These are phyloP conservation scores for Chaetomiaceae sp. DNA, from an alignment of 2,329 filamentous ascomycete species.

Conservation along the genomic window DNA sequence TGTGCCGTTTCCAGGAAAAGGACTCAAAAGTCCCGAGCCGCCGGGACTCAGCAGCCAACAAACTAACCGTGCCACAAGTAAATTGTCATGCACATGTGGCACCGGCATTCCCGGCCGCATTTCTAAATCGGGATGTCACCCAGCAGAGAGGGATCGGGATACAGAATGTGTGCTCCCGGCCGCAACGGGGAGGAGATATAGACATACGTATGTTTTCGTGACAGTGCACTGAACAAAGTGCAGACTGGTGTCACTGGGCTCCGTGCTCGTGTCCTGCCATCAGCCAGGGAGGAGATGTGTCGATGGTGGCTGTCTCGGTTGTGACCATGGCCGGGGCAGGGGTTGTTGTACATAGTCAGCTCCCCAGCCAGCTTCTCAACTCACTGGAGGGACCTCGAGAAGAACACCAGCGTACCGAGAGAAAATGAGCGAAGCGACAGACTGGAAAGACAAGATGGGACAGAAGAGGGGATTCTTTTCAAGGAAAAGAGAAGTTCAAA, in stretches of 20 bases:
- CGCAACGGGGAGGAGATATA: too few relatives aligned
- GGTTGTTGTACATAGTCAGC: not conserved
- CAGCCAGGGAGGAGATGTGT: not conserved
- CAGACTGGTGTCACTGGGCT: too few relatives aligned
- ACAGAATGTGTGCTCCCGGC: not conserved
- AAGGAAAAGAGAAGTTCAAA: too few relatives aligned
- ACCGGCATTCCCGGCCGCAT: constrained; percentile 3
- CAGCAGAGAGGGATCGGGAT: not conserved
- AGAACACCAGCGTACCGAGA: not conserved
- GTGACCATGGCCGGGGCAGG: not conserved
- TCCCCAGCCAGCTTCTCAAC: too few relatives aligned
- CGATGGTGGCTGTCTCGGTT: not conserved
- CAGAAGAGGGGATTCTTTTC: not conserved
- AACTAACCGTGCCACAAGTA: constrained; percentile 8
- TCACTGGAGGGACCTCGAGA: too few relatives aligned
- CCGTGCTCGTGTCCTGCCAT: not conserved
- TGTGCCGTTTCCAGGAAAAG: not conserved
- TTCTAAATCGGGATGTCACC: constrained; percentile 5
- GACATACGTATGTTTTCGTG: too few relatives aligned
- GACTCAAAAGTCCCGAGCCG: not conserved
- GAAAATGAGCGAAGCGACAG: not conserved
- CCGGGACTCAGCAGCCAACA: too few relatives aligned
- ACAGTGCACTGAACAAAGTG: too few relatives aligned
- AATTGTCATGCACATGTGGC: constrained; percentile 2
- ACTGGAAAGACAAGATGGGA: too few relatives aligned